Percentiles rank a stretch among this genome's conserved stretches.
phyloP scores from a whole-genome alignment of 106 monocot species.

The Dendrobium nobile region DNA sequence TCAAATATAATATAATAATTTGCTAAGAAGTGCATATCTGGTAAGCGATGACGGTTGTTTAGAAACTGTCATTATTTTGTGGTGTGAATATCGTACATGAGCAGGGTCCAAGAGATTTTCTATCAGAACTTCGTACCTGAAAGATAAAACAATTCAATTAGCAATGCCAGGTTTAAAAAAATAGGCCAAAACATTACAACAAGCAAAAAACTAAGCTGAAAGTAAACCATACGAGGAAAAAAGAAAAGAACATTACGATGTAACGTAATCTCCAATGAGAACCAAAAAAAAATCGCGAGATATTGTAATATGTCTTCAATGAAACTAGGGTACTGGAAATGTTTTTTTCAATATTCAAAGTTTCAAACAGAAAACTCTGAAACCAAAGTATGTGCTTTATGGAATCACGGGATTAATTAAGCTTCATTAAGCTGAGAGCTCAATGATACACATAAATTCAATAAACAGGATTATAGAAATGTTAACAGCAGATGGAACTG shows the following conservation, averaged over 20 bases:
- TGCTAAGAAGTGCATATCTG: constrained; percentile 48
- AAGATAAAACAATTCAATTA: constrained; percentile 8
- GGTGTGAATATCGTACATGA: constrained; percentile 87
- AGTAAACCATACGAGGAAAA: background rate
- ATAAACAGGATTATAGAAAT: no score
- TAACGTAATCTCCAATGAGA: background rate
- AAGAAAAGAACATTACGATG: background rate
- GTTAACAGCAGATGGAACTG: no score
- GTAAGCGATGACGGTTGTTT: constrained; percentile 18
- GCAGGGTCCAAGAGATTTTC: constrained; percentile 98
- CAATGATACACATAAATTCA: no score
- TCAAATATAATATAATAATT: background rate
- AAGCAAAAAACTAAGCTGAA: background rate
- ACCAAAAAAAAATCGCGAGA: background rate
- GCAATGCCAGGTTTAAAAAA: background rate
- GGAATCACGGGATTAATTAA: no score
- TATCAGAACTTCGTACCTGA: constrained; percentile 80
- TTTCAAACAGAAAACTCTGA: no score
- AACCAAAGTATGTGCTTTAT: no score
- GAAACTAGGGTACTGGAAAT: no score
- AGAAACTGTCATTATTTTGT: constrained; percentile 55
- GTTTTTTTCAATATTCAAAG: no score
- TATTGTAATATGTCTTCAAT: background rate
- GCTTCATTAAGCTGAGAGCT: no score
- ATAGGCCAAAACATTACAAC: background rate